Evolutionary conservation across 306 rosid species (phyloP).

Genomic region (Benincasa hispida): DNA sequence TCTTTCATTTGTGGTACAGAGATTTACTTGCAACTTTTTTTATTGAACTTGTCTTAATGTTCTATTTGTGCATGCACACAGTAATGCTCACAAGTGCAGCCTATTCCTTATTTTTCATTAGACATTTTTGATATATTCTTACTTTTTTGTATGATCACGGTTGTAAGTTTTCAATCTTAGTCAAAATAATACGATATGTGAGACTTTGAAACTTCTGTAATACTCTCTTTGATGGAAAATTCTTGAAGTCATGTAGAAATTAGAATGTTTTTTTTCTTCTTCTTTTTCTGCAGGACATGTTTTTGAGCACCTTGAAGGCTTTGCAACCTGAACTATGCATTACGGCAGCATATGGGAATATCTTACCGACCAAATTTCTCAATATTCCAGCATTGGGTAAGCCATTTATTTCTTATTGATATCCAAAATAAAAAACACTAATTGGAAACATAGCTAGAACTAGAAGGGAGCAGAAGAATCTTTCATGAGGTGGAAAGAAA

Average conservation of each 20-base stretch:
- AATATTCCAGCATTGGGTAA: slow-evolving; percentile 44
- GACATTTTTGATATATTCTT: neutral
- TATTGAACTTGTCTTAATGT: neutral
- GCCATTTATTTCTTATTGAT: slow-evolving; percentile 4
- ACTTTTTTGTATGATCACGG: neutral
- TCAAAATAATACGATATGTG: neutral
- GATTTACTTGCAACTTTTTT: neutral
- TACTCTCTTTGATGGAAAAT: neutral
- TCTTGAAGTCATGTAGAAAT: neutral
- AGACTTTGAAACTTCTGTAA: neutral
- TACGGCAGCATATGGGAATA: slow-evolving; percentile 49
- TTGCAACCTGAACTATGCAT: slow-evolving; percentile 71
- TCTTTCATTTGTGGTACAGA: neutral
- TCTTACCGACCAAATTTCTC: slow-evolving; percentile 45
- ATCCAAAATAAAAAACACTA: neutral
- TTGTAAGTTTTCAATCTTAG: neutral
- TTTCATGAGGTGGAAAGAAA: neutral
- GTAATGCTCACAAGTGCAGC: neutral
- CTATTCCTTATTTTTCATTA: neutral
- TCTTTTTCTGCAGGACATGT: slow-evolving; percentile 36
- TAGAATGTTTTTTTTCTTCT: neutral
- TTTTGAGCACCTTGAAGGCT: slow-evolving; percentile 56
- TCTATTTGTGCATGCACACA: neutral
- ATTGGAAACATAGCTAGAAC: neutral
- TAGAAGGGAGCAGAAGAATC: neutral